Conservation (phyloP, 176 grass and related monocot genomes). For the Oryza punctata region DNA sequence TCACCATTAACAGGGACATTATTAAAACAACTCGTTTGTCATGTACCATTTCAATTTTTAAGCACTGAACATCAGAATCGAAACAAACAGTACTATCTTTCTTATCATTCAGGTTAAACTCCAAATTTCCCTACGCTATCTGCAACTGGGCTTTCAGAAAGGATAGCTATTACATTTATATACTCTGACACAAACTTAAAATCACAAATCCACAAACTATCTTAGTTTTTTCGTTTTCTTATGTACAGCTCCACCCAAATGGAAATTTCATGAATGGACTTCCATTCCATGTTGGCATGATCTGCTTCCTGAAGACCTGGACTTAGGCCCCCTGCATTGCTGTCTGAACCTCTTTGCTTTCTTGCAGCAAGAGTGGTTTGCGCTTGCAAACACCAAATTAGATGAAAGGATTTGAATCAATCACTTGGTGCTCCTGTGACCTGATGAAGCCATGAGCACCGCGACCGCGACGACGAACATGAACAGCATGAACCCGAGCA, state of each 20-base stretch:
- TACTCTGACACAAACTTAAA: background rate
- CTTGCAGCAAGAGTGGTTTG: conserved; percentile 9
- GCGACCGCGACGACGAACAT: conserved; percentile 81
- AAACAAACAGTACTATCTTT: background rate
- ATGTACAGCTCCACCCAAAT: conserved; percentile 35
- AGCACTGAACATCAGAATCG: background rate
- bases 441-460: conserved; percentile 91
- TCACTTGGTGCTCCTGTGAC: conserved; percentile 68
- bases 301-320: conserved; percentile 1
- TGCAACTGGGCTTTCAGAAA: background rate
- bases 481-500: conserved; percentile 73
- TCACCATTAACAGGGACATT: background rate
- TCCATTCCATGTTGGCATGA: background rate
- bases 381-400: conserved; percentile 1
- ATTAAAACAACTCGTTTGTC: background rate
- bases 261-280: conserved; percentile 27
- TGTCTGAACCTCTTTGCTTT: conserved; percentile 21
- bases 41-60: background rate
- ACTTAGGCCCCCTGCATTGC: background rate
- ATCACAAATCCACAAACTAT: background rate
- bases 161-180: background rate
- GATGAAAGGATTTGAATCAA: background rate
- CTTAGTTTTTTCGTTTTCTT: background rate
- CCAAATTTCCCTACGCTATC: background rate
- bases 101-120: background rate